phyloP scores from a whole-genome alignment of 345 rosid genomes.

The Dovyalis caffra region DNA sequence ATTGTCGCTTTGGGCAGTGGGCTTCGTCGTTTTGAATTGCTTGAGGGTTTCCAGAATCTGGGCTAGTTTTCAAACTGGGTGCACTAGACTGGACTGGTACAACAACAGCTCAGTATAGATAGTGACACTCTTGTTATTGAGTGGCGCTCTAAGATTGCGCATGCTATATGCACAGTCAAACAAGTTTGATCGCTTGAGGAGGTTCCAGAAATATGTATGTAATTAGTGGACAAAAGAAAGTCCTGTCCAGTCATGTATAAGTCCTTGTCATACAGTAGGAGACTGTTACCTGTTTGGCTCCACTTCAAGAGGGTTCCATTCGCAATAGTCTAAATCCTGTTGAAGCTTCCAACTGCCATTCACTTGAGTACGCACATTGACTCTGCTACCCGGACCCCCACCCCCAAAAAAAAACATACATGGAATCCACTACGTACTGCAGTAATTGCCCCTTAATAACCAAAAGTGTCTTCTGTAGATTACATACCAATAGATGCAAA shows the following conservation, averaged over 20 bases:
- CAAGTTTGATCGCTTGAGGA: constrained; percentile 6
- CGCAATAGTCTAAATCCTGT: not conserved
- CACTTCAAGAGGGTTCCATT: constrained; percentile 11
- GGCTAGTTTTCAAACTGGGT: constrained; percentile 14
- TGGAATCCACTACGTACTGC: no score
- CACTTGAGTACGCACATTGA: not conserved
- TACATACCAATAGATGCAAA: no score
- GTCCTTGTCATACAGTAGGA: not conserved
- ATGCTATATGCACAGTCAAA: constrained; percentile 8
- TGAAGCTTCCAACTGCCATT: not conserved
- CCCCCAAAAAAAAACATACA: no score
- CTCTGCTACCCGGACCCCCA: no score
- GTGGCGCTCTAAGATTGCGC: constrained; percentile 18
- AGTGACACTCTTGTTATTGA: no score
- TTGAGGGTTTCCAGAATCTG: constrained; percentile 10
- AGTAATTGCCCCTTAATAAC: no score
- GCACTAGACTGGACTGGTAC: no score
- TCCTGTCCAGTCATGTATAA: no score
- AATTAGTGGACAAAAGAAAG: not conserved
- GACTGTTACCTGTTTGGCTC: constrained; percentile 14
- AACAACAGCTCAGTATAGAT: no score
- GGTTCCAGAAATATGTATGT: not conserved
- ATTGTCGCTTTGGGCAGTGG: constrained; percentile 13
- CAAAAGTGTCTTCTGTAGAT: no score
- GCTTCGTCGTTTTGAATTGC: constrained; percentile 6